phyloP scores from a whole-genome alignment of 768 basidiomycete genomes.

The Boletus tomentosulus region DNA sequence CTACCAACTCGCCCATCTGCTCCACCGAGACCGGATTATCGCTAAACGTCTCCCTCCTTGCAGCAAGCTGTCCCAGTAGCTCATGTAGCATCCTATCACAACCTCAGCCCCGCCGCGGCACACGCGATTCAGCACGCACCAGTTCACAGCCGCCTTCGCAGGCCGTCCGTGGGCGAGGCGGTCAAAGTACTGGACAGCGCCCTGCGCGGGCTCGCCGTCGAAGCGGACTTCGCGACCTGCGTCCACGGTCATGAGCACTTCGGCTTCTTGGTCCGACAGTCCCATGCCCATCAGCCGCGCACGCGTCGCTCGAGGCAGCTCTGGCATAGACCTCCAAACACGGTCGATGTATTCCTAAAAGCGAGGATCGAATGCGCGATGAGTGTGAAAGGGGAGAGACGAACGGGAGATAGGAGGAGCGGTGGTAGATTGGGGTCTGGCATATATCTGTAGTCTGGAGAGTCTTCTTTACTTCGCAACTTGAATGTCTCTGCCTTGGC shows the following conservation, averaged over 20 bases:
- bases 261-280: constrained; percentile 60
- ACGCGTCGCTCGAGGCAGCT: constrained; percentile 66
- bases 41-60: constrained; percentile 50
- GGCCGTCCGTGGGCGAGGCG: constrained; percentile 50
- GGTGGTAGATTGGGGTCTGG: constrained; percentile 92
- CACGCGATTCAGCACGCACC: constrained; percentile 41
- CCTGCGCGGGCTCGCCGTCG: constrained; percentile 50
- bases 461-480: constrained; percentile 86
- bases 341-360: constrained; percentile 58
- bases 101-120: background rate
- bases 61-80: constrained; percentile 71
- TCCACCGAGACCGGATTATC: constrained; percentile 55
- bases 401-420: constrained; percentile 52
- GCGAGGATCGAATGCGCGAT: background rate
- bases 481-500: constrained; percentile 74
- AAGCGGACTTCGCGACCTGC: constrained; percentile 56
- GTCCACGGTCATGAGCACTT: constrained; percentile 74
- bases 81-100: constrained; percentile 79
- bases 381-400: constrained; percentile 5
- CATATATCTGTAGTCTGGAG: constrained; percentile 97
- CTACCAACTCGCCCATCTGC: constrained; percentile 75
- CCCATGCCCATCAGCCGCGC: constrained; percentile 52
- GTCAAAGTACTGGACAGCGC: constrained; percentile 81
- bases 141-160: constrained; percentile 76
- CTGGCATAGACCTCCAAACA: constrained; percentile 57